Base-by-base conservation (phyloP, 192 early-diverging fungal species). In the Jimgerdemannia flammicorona region DNA sequence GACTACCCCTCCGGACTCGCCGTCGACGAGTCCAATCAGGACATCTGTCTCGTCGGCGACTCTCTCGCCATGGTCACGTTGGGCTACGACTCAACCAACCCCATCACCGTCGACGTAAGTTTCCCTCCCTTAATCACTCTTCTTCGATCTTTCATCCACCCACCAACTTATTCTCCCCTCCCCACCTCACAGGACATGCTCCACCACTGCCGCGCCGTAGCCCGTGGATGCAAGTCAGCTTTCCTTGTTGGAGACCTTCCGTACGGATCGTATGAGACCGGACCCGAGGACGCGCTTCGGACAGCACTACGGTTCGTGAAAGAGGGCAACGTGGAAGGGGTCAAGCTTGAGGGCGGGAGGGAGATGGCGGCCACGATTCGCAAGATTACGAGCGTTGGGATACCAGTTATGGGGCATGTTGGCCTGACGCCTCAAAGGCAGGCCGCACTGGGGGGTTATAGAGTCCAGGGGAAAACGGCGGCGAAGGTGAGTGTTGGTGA, bases 41-140 rank as follows among this genome's bases (percentile, higher is more conserved):
- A 99, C 74, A 89, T 95, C 77, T 86, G 86, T 70, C 88, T 99
- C 8, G 96, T 99, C 3, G 98, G 98, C 19, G 98, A 98, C 81
- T 95, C 94, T 3, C 83, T 98, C 69, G 98, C 96, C 11, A 99
- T 99, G 98, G 98, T 99, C 0, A 91, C 94, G 4, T 83, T 99
- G 65, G 98, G 98, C 4, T 91, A 94, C 79, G 88, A 93, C 19
- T 90, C 89, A 42, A 98, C 97, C 9, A 93, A 93, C 66, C 87
- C 87, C 67, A 85, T 97, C 43, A 97, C 97, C 3, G 85, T 98
- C 66, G 94, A 98, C 70, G 92, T 93, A 81, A 85, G 88, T 78
- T 4, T 29, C 29, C 66, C 10, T 69, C 6, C 4, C 20, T 81
- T 68, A 44, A 14, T 18, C 44, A 63, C 3, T 69, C 67, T 67